These are phyloP conservation scores for Fraxinus excelsior DNA, from an alignment of 257 asterid species.

Conservation along the genomic window DNA sequence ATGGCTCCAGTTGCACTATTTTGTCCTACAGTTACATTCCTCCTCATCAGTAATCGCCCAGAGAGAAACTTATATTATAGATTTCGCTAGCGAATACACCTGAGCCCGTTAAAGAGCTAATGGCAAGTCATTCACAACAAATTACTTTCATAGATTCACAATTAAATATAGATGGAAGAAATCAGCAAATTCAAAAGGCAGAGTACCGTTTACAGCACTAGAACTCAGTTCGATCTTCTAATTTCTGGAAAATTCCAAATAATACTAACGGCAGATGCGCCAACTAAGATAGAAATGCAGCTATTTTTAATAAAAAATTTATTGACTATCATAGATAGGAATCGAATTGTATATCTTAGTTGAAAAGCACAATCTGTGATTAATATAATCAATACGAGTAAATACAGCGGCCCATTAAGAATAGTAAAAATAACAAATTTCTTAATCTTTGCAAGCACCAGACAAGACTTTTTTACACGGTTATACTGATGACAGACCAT, in stretches of 20 bases:
- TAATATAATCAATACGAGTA: neutral
- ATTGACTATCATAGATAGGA: neutral
- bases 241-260: neutral
- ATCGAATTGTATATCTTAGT: neutral
- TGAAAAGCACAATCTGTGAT: neutral
- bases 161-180: neutral
- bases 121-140: neutral
- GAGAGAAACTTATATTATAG: neutral
- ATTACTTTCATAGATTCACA: neutral
- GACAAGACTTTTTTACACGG: neutral
- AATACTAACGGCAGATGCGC: neutral
- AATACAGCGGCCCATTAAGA: neutral
- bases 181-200: neutral
- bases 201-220: neutral
- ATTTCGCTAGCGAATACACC: too few relatives aligned
- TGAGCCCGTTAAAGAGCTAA: too few relatives aligned
- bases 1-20: conserved; percentile 56
- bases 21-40: conserved; percentile 35
- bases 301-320: neutral
- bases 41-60: neutral
- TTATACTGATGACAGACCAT: neutral
- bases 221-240: neutral
- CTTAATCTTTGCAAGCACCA: neutral
- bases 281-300: neutral
- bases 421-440: neutral